Conservation (phyloP, 768 basidiomycete species). For the Macrocybe gigantea region DNA sequence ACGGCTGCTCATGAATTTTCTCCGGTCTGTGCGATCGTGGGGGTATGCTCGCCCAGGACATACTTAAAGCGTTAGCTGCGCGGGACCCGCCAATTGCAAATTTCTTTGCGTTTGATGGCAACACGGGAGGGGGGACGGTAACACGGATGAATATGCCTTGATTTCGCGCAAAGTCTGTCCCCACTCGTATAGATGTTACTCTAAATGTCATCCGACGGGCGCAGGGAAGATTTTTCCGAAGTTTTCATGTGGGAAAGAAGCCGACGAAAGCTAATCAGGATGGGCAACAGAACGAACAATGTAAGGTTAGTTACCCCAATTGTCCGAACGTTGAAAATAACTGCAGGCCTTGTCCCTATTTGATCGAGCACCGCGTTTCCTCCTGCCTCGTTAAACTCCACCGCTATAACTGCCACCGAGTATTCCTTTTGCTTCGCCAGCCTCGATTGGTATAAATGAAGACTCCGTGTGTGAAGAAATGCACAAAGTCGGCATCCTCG, state of each 20-base stretch:
- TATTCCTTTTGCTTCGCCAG: background rate
- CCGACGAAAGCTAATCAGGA: background rate
- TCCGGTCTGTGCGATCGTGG: constrained; percentile 94
- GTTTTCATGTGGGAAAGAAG: constrained; percentile 11
- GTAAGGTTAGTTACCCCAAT: background rate
- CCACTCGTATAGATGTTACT: constrained; percentile 1
- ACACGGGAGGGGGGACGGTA: constrained; percentile 70
- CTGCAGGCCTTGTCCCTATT: background rate
- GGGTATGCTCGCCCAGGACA: constrained; percentile 91
- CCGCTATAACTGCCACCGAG: background rate
- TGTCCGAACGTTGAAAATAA: background rate
- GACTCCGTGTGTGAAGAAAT: constrained; percentile 9
- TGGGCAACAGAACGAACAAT: background rate
- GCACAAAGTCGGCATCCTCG: constrained; percentile 1
- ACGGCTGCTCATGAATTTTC: constrained; percentile 85
- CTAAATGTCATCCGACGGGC: background rate
- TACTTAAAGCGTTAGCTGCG: constrained; percentile 84
- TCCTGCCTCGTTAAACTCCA: background rate
- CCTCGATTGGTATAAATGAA: constrained; percentile 1
- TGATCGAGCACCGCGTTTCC: background rate
- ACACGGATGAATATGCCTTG: constrained; percentile 46
- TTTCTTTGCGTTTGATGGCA: constrained; percentile 85
- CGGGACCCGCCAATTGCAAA: constrained; percentile 93
- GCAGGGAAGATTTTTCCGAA: constrained; percentile 10
- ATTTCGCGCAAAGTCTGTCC: constrained; percentile 10